phyloP scores from a whole-genome alignment of 140 eudicot genomes.

The Senecio squalidus region DNA sequence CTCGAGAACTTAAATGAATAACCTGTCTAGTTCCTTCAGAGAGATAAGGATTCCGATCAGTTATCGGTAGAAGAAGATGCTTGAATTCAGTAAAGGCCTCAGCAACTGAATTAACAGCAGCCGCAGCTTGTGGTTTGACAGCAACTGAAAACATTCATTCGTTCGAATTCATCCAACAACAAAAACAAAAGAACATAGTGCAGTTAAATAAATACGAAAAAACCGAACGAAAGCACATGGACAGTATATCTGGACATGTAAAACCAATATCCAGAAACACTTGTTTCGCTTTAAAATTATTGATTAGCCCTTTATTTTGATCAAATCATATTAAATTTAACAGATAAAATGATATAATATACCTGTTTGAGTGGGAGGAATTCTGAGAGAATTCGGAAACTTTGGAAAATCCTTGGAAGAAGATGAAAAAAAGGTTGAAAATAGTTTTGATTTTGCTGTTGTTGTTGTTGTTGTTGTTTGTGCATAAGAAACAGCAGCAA shows the following conservation, averaged over 20 bases:
- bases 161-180: conserved; percentile 3
- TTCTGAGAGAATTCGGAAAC: conserved; percentile 17
- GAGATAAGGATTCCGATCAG: conserved; percentile 87
- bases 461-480: conserved; percentile 29
- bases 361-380: conserved; percentile 39
- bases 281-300: too few relatives aligned
- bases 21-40: conserved; percentile 99
- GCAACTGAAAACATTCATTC: conserved; percentile 34
- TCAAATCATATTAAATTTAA: too few relatives aligned
- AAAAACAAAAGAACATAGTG: neutral
- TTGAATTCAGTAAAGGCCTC: conserved; percentile 74
- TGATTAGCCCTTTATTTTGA: too few relatives aligned
- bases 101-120: conserved; percentile 44
- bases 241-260: neutral
- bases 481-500: conserved; percentile 29
- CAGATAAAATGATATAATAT: too few relatives aligned
- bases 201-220: neutral
- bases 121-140: conserved; percentile 61
- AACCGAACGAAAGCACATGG: neutral
- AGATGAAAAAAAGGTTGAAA: conserved; percentile 17
- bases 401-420: conserved; percentile 26
- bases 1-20: too few relatives aligned
- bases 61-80: conserved; percentile 90
- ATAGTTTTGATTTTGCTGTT: conserved; percentile 13
- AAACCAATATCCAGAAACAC: neutral